These are phyloP conservation scores for Oryza glaberrima DNA, from an alignment of 176 grass and related monocot species.

Conservation along the genomic window DNA sequence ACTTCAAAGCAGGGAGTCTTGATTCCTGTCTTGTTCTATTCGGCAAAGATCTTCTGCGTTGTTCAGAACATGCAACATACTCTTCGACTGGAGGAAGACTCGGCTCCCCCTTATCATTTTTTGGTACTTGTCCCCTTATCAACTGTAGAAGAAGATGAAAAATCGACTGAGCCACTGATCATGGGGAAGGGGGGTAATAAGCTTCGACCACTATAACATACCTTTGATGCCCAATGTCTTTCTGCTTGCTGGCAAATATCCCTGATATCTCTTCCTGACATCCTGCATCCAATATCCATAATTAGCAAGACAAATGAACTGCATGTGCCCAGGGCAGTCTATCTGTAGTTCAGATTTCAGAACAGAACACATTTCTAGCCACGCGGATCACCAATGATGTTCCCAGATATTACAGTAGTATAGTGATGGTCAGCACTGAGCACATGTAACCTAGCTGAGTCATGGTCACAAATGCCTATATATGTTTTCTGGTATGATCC, in stretches of 20 bases:
- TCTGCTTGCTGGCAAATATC: slow-evolving; percentile 96
- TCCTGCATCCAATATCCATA: slow-evolving; percentile 62
- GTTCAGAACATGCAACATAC: slow-evolving; percentile 65
- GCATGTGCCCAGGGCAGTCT: not conserved
- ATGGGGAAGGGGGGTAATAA: not conserved
- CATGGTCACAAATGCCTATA: not conserved
- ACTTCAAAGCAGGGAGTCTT: slow-evolving; percentile 51
- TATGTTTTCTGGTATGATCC: not conserved
- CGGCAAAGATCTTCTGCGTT: slow-evolving; percentile 60
- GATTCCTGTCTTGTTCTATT: slow-evolving; percentile 15
- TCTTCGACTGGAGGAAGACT: slow-evolving; percentile 78
- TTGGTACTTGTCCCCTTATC: slow-evolving; percentile 76
- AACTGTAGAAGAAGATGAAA: slow-evolving; percentile 47
- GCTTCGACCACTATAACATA: slow-evolving; percentile 32
- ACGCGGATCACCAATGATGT: not conserved
- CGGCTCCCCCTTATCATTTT: slow-evolving; percentile 47
- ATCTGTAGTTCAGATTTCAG: not conserved
- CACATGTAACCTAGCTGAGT: not conserved
- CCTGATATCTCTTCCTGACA: slow-evolving; percentile 95
- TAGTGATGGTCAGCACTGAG: not conserved
- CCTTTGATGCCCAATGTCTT: slow-evolving; percentile 96
- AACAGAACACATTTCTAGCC: not conserved
- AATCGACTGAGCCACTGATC: not conserved
- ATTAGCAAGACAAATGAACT: slow-evolving; percentile 12
- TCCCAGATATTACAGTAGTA: slow-evolving; percentile 5